Evolutionary conservation across 1,284 basidiomycete genomes (phyloP), one percentile per base, ranked within the genome.

Genomic region (Naganishia sp.): DNA sequence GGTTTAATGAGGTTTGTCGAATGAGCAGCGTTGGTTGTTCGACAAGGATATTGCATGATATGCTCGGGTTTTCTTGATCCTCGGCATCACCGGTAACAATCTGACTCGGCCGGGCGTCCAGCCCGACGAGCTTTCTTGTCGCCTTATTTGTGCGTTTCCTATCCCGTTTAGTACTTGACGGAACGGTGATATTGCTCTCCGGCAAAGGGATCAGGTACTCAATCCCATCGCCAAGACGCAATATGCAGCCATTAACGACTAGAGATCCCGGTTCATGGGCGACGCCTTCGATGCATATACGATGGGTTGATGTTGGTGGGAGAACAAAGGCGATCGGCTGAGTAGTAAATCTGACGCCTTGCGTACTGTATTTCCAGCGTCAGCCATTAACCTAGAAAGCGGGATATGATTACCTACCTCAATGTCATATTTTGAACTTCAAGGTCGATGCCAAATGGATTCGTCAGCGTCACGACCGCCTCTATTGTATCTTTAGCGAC

Each of bases 381-480:
- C 28, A 70, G 64, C 33, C 70, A 44, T 54, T 65, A 16, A 15
- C 31, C 63, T 52, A 23, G 63, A 46, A 33, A 46, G 36, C 13
- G n/a, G n/a, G 13, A 5, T 23, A 42, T 2, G 23, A 16, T 31
- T 48, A 75, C 81, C 71, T 72, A 93, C 93, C 92, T 89, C 10
- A 98, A 81, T 11, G 86, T 85, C 39, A 98, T 75, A 69, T 86
- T 87, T 68, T 90, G 86, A 31, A 98, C 78, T 68, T 96, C 92
- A 11, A 99, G 82, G 68, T 94, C 90, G 76, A 98, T 93, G 1
- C 90, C 85, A 74, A 90, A 95, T 0, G 92, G 90, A 75, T 99
- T 99, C 68, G 87, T 85, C n/a, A 99, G 80, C 11, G 89, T 89
- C 36, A 97, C 83, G 33, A 88, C 83, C 70, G 97, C 85, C 71